A percentile compares a stretch with the other conserved stretches of the same genome.
Evolutionary conservation across 148 eudicot species (phyloP).

Genomic region (Fagopyrum tataricum): DNA sequence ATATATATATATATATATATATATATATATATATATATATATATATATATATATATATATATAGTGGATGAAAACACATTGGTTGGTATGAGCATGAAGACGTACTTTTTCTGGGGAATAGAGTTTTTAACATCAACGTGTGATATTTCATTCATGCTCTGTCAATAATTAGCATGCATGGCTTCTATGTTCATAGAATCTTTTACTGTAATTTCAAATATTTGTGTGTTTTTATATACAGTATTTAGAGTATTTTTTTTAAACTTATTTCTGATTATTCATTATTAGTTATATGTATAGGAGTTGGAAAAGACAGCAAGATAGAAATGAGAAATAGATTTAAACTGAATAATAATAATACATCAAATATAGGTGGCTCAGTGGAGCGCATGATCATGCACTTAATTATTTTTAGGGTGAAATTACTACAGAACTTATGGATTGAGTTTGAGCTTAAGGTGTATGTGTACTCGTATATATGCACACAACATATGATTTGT

Average conservation of each 20-base stretch:
- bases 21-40: too few species aligned
- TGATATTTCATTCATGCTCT: neutral
- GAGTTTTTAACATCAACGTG: neutral
- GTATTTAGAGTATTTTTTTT: neutral
- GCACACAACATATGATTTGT: too few species aligned
- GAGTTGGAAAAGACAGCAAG: neutral
- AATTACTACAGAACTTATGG: too few species aligned
- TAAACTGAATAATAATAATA: too few species aligned
- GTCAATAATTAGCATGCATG: neutral
- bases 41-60: too few species aligned
- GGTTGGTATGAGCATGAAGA: neutral
- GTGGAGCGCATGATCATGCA: neutral
- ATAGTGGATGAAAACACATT: neutral
- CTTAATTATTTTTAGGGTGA: too few species aligned
- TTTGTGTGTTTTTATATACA: neutral
- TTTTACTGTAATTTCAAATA: neutral
- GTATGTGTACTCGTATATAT: too few species aligned
- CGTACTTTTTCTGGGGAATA: neutral
- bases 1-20: too few species aligned
- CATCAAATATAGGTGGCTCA: neutral
- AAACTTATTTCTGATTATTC: neutral
- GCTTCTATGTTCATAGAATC: conserved; percentile 7
- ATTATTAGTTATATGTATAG: neutral
- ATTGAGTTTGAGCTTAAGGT: too few species aligned
- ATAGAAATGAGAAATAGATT: neutral